These are phyloP conservation scores for Puya raimondii DNA, from an alignment of 176 grass and related monocot species.

Conservation along the genomic window DNA sequence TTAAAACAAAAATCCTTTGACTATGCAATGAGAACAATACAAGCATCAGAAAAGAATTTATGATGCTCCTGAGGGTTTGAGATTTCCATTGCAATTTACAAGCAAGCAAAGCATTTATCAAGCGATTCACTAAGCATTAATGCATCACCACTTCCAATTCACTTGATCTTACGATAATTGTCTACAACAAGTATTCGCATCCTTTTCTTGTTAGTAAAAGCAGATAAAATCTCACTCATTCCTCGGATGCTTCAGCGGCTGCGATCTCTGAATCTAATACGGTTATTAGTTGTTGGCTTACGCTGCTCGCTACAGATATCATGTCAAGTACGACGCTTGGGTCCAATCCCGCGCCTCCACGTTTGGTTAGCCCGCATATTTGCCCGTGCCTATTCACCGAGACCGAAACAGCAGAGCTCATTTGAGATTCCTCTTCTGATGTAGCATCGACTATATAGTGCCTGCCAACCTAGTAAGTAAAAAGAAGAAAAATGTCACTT, in stretches of 20 bases:
- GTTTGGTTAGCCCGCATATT: constrained; percentile 69
- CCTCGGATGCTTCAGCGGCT: constrained; percentile 40
- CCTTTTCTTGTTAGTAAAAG: neutral
- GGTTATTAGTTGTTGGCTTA: constrained; percentile 42
- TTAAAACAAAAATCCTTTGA: too few relatives aligned
- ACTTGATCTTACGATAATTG: too few relatives aligned
- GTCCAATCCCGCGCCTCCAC: constrained; percentile 66
- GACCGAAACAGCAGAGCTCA: constrained; percentile 70
- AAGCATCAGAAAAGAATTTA: too few relatives aligned
- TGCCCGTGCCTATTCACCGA: constrained; percentile 64
- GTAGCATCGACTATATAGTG: constrained; percentile 79
- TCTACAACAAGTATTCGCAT: neutral
- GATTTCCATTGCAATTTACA: too few relatives aligned
- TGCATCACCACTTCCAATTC: too few relatives aligned
- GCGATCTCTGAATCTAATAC: constrained; percentile 54
- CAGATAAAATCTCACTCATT: constrained; percentile 6
- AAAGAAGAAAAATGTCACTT: constrained; percentile 4
- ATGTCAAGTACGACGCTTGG: constrained; percentile 72
- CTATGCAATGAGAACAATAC: too few relatives aligned
- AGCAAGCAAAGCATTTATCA: too few relatives aligned
- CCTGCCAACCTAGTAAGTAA: constrained; percentile 48
- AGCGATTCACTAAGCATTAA: too few relatives aligned
- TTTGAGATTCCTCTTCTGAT: constrained; percentile 79
- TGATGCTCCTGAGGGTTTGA: too few relatives aligned
- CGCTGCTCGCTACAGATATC: constrained; percentile 71